phyloP scores from a whole-genome alignment of 352 stramenopile genomes.

The Pythium brassicae region DNA sequence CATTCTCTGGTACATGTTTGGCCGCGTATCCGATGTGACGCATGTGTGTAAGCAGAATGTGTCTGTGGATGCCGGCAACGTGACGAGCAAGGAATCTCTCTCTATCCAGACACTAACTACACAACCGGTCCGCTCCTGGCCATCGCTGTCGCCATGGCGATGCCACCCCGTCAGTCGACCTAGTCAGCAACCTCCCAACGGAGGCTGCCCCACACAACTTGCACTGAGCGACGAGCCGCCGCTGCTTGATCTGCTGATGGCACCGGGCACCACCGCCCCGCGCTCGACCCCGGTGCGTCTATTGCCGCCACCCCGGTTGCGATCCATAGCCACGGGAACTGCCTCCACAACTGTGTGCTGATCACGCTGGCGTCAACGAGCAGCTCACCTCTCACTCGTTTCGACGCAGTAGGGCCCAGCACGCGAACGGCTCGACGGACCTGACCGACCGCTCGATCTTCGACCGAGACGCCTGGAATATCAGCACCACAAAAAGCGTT shows the following conservation, averaged over 20 bases:
- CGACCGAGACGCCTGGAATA: not conserved
- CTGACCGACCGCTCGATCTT: not conserved
- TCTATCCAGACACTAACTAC: conserved; percentile 2
- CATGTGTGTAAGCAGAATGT: not conserved
- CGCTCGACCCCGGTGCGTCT: not conserved
- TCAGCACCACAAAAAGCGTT: not conserved
- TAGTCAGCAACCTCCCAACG: not conserved
- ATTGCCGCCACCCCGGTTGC: not conserved
- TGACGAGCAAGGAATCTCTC: not conserved
- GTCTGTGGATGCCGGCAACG: not conserved
- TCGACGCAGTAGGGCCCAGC: conserved; percentile 3
- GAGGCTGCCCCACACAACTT: not conserved
- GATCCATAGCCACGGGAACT: conserved; percentile 20
- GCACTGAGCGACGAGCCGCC: not conserved
- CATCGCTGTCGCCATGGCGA: not conserved
- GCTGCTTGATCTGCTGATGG: not conserved
- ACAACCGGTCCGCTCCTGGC: not conserved
- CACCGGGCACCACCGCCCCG: too few relatives aligned
- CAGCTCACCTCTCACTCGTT: conserved; percentile 23
- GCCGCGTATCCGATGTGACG: not conserved
- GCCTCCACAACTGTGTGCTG: conserved; percentile 12
- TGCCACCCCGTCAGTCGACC: not conserved
- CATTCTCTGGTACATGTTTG: not conserved
- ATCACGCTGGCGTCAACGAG: conserved; percentile 1
- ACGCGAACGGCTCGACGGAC: not conserved